Evolutionary conservation across 2,329 filamentous ascomycete genomes (phyloP).

Genomic region (Endoconidiophora laricicola): DNA sequence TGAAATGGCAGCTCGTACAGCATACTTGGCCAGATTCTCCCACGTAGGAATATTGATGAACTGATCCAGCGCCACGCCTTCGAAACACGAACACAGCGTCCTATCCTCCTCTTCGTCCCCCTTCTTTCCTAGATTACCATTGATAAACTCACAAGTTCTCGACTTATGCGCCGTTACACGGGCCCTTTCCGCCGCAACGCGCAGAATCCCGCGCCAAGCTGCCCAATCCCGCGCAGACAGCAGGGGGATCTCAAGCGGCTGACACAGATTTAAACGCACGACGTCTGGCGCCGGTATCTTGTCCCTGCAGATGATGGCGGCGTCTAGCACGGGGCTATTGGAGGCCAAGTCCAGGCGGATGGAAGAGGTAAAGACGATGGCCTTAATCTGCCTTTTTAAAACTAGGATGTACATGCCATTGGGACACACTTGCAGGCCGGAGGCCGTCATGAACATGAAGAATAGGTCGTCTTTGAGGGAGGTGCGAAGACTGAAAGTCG

Average conservation of each 20-base stretch:
- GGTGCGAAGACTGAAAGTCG: not conserved
- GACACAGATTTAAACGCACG: conserved; percentile 23
- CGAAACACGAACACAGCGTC: conserved; percentile 25
- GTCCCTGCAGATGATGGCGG: conserved; percentile 30
- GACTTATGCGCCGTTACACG: conserved; percentile 29
- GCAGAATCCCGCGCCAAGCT: conserved; percentile 30
- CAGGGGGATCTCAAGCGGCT: conserved; percentile 20
- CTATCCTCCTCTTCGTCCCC: conserved; percentile 18
- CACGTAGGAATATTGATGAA: conserved; percentile 28
- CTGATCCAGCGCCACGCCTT: conserved; percentile 23
- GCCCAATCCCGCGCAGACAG: conserved; percentile 41
- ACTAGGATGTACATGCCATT: conserved; percentile 23
- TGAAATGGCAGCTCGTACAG: conserved; percentile 41
- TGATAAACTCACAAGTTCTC: conserved; percentile 21
- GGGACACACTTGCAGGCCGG: conserved; percentile 29
- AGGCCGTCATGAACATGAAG: conserved; percentile 29
- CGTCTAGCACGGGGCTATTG: conserved; percentile 28
- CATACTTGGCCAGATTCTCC: conserved; percentile 24
- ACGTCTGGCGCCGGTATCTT: conserved; percentile 21
- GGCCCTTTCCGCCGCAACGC: conserved; percentile 30
- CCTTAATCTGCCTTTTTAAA: not conserved
- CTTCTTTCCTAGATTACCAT: too few relatives aligned
- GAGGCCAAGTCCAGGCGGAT: conserved; percentile 28
- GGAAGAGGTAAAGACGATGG: conserved; percentile 24
- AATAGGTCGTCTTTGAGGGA: conserved; percentile 19